Evolutionary conservation across 306 rosid species (phyloP), one percentile per base, ranked within the genome.

Genomic region (Myrica gale): DNA sequence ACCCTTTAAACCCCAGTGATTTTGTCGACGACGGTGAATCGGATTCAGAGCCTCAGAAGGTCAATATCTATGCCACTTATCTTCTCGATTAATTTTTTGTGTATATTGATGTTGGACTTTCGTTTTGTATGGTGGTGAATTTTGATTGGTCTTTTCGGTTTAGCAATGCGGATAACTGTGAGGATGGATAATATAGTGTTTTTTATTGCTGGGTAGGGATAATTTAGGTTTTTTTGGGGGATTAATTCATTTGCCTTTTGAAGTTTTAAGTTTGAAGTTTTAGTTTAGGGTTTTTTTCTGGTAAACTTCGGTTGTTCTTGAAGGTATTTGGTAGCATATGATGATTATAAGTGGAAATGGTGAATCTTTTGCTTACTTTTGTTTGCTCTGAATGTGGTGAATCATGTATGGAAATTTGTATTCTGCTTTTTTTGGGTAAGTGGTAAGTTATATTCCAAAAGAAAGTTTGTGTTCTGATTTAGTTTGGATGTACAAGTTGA

Each of bases 1-100:
- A 83, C 21, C 81, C 89, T 13, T 78, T 85, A 39, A 81, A 56
- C 70, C 81, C 73, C 19, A 17, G 12, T 46, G 26, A 66, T 67
- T 5, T 52, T 54, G 13, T 5, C 21, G 61, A 10, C 19, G 47
- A 23, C 17, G 53, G 63, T 51, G 43, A 9, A 13, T 39, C 9
- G 9, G 67, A 54, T 37, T 46, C 53, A 60, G 42, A 7, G 19
- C 66, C 66, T 20, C 61, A 9, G n/a, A 26, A 63, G 85, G 87
- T 83, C 13, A 45, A n/a, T 50, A 48, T 12, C 71, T 70, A 0
- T 69, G 9, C 8, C 74, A 12, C 74, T 48, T 20, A 20, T 46
- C 17, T 48, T 32, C 8, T 69, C 19, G 15, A 60, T 26, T 7
- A 57, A 8, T 60, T 32, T 13, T 26, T 60, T 60, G 3, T 60